These are phyloP conservation scores for Byssothecium circinans DNA, from an alignment of 2,329 filamentous ascomycete genomes.

Conservation along the genomic window DNA sequence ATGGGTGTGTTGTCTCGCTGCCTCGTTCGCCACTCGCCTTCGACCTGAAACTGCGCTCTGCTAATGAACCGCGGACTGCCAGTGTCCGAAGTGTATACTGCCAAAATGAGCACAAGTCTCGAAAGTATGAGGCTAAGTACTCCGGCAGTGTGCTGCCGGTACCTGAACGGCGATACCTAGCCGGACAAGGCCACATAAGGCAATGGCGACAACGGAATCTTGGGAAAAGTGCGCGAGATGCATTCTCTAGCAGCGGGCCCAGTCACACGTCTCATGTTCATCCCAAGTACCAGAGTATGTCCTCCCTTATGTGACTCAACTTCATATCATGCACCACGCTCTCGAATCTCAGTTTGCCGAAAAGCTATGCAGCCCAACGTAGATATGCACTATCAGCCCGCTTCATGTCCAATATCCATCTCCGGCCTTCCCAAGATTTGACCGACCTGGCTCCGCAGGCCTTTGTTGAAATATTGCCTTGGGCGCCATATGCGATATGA, in stretches of 20 bases:
- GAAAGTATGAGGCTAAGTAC: not conserved
- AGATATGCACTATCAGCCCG: not conserved
- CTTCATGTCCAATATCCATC: not conserved
- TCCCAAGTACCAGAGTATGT: conserved; percentile 10
- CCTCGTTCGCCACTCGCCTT: not conserved
- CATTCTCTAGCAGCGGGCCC: conserved; percentile 5
- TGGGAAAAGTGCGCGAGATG: not conserved
- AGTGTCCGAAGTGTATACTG: conserved; percentile 12
- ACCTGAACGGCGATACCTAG: not conserved
- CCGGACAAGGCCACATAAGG: not conserved
- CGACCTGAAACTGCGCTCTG: conserved; percentile 8
- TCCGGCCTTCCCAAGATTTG: conserved; percentile 1
- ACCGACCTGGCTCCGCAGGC: conserved; percentile 3
- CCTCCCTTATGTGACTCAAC: not conserved
- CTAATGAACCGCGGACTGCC: conserved; percentile 7
- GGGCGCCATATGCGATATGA: not conserved
- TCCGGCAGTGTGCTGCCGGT: conserved; percentile 1
- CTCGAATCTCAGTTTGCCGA: not conserved
- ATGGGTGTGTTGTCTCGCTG: conserved; percentile 1
- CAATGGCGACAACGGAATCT: not conserved
- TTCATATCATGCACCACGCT: not conserved
- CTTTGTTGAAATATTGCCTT: too few relatives aligned
- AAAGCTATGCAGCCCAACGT: not conserved
- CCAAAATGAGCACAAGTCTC: conserved; percentile 11
- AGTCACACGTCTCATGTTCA: conserved; percentile 5